Conservation (phyloP, 345 rosid species). For the Murraya koenigii region DNA sequence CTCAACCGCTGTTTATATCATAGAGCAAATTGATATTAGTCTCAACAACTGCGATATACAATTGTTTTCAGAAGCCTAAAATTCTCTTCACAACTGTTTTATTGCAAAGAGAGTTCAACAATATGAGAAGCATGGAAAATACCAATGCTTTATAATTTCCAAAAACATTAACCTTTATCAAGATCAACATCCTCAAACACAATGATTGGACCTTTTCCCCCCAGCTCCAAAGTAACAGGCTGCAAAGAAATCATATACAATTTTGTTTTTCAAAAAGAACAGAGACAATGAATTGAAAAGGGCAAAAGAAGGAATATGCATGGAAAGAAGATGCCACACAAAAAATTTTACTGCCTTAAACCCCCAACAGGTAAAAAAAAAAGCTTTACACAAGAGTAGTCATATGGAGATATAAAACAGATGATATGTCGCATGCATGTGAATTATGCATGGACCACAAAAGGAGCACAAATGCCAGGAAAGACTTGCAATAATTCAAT, state of each 20-base stretch:
- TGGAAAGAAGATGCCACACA: background rate
- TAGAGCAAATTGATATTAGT: constrained; percentile 4
- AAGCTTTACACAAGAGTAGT: background rate
- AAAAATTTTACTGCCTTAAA: background rate
- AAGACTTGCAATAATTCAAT: background rate
- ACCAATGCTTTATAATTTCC: constrained; percentile 1
- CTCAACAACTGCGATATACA: background rate
- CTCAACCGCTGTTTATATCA: constrained; percentile 67
- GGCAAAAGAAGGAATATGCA: background rate
- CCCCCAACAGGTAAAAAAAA: background rate
- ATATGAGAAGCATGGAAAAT: background rate
- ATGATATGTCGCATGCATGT: background rate
- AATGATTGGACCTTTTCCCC: constrained; percentile 92
- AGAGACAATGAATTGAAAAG: background rate
- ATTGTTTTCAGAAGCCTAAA: constrained; percentile 4
- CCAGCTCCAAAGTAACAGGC: constrained; percentile 95
- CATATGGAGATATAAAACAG: background rate
- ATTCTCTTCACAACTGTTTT: constrained; percentile 6
- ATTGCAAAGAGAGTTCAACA: constrained; percentile 4
- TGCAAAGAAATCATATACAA: constrained; percentile 30
- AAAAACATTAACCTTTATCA: constrained; percentile 62
- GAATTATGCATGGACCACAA: constrained; percentile 12
- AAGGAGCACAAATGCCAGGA: background rate
- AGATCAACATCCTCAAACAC: constrained; percentile 93
- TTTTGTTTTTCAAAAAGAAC: background rate